A percentile compares a stretch with the other conserved stretches of the same genome.
These are phyloP conservation scores for Podaxis carcinomalis DNA, from an alignment of 768 basidiomycete species.

Conservation along the genomic window DNA sequence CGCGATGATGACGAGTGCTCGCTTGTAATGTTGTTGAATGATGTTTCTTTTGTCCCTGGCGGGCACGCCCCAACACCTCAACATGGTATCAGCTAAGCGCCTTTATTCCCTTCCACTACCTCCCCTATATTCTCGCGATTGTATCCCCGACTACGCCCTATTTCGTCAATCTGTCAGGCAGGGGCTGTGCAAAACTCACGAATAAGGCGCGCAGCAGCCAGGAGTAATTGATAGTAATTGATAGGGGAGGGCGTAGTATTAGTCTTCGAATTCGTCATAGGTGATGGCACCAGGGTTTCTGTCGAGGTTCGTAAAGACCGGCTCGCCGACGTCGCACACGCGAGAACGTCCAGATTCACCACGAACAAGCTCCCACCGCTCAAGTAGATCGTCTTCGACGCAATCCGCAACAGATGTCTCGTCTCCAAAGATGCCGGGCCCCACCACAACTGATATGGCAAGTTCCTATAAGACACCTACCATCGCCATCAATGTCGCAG, in stretches of 20 bases:
- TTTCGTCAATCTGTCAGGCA: not conserved
- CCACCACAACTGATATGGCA: not conserved
- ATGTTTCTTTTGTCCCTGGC: too few relatives aligned
- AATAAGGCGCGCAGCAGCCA: not conserved
- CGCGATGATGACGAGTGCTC: not conserved
- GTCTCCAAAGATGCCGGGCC: not conserved
- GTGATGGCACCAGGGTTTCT: constrained; percentile 12
- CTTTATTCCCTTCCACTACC: not conserved
- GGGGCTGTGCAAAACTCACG: not conserved
- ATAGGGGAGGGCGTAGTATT: not conserved
- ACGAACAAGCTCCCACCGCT: not conserved
- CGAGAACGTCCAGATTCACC: constrained; percentile 5
- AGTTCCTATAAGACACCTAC: not conserved
- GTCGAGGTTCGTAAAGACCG: constrained; percentile 5
- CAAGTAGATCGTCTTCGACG: not conserved
- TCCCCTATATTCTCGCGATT: not conserved
- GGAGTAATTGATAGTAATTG: not conserved
- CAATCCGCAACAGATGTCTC: not conserved
- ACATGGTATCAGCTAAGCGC: not conserved
- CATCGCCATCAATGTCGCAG: constrained; percentile 4
- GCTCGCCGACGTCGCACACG: not conserved
- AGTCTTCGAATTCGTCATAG: not conserved
- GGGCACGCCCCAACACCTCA: not conserved
- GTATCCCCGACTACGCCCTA: not conserved
- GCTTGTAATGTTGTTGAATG: not conserved